These are phyloP conservation scores for Biscogniauxia mediterranea DNA, from an alignment of 2,329 filamentous ascomycete species.

Conservation along the genomic window DNA sequence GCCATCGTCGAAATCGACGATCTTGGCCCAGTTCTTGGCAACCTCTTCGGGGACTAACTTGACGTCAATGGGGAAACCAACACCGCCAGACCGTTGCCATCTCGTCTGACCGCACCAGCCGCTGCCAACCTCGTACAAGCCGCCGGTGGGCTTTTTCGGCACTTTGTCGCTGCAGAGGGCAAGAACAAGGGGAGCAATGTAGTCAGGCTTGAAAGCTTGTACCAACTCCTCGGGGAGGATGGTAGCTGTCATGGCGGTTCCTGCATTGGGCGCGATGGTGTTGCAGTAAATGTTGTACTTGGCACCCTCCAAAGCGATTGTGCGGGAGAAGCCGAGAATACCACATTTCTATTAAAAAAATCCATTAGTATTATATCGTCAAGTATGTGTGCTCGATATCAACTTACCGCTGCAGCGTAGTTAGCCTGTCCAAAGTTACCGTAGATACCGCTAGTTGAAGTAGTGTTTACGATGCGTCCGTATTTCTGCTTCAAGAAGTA, in stretches of 20 bases:
- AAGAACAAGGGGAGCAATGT: slow-evolving; percentile 90
- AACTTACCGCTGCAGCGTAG: slow-evolving; percentile 81
- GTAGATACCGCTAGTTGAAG: slow-evolving; percentile 95
- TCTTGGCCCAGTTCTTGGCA: slow-evolving; percentile 69
- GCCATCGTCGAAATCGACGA: slow-evolving; percentile 83
- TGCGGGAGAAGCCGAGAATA: slow-evolving; percentile 92
- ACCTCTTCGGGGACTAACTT: slow-evolving; percentile 83
- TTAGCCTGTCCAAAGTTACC: slow-evolving; percentile 99
- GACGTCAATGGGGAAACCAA: slow-evolving; percentile 87
- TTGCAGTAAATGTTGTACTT: slow-evolving; percentile 99
- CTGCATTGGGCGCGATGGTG: slow-evolving; percentile 96
- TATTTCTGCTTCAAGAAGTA: slow-evolving; percentile 99
- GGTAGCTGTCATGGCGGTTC: slow-evolving; percentile 89
- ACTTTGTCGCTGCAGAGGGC: slow-evolving; percentile 83
- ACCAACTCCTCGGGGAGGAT: slow-evolving; percentile 97
- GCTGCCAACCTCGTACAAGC: slow-evolving; percentile 90
- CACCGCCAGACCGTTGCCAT: slow-evolving; percentile 89
- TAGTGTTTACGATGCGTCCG: slow-evolving; percentile 93
- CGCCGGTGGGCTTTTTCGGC: slow-evolving; percentile 78
- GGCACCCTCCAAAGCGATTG: slow-evolving; percentile 85
- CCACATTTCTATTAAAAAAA: slow-evolving; percentile 67
- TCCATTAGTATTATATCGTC: slow-evolving; percentile 21
- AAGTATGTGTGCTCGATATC: background rate
- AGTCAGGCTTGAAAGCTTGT: slow-evolving; percentile 98
- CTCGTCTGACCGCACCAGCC: slow-evolving; percentile 90